phyloP scores from a whole-genome alignment of 73 alveolate species.

The Symbiodinium natans region DNA sequence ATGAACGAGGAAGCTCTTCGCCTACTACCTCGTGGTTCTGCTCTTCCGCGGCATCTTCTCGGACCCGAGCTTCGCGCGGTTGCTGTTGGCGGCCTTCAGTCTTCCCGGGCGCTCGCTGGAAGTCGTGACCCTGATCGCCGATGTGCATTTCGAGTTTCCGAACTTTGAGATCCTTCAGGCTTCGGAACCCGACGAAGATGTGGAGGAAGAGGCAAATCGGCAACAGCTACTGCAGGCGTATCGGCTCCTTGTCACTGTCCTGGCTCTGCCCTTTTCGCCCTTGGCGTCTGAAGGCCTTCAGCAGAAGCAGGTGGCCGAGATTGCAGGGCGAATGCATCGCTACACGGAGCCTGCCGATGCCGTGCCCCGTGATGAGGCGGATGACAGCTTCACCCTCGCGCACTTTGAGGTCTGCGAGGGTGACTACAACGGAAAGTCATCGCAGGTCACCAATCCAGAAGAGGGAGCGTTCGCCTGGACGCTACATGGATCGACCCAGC shows the following conservation, averaged over 20 bases:
- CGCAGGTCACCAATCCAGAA: too few species aligned
- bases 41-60: conserved; percentile 50
- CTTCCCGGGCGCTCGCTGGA: conserved; percentile 1
- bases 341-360: too few species aligned
- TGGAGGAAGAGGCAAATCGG: not conserved
- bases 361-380: too few species aligned
- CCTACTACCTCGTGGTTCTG: conserved; percentile 50
- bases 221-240: not conserved
- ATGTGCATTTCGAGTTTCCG: conserved; percentile 9
- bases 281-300: conserved; percentile 38
- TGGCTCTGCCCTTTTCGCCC: conserved; percentile 60
- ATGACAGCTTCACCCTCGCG: too few species aligned
- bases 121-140: conserved; percentile 34
- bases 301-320: conserved; percentile 60
- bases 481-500: too few species aligned
- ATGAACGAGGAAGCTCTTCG: not conserved
- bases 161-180: not conserved
- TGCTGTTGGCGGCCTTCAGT: not conserved
- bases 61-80: conserved; percentile 10
- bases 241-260: conserved; percentile 15
- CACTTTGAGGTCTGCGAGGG: too few species aligned
- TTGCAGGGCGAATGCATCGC: conserved; percentile 34
- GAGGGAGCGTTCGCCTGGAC: too few species aligned
- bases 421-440: too few species aligned
- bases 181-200: not conserved